Evolutionary conservation across 2,329 filamentous ascomycete species (phyloP), one percentile per base, ranked within the genome.

Genomic region (Ophiosphaerella herpotricha): DNA sequence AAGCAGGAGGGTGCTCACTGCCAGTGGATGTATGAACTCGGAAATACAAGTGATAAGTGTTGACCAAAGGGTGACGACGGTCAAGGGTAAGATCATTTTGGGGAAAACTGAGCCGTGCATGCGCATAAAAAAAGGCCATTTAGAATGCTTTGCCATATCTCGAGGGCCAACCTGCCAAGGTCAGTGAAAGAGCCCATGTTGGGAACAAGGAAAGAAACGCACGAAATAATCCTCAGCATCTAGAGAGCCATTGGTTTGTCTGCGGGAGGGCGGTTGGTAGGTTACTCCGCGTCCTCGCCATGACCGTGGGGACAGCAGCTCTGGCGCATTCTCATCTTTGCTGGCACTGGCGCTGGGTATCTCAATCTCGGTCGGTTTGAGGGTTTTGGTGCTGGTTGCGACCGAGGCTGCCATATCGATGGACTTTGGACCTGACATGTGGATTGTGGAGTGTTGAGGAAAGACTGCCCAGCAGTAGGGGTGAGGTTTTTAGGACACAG

Each of bases 61-160:
- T 1, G 87, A 78, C 88, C 89, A 91, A 12, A 62, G 63, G 12
- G 78, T 82, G 29, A 91, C 78, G 50, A 87, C 79, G 9, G 81
- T 7, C 16, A 92, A 70, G 0, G 89, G 89, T 6, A 91, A 67
- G 34, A 91, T 83, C 81, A 92, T 84, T 66, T 88, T 86, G 11
- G 89, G 89, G 49, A 88, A 70, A 53, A 92, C 85, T 55, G 85
- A 89, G 61, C 89, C 89, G 69, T 90, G 88, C 75, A 92, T 80
- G 50, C 87, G 86, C 69, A 92, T 74, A 68, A 91, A 88, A 55
- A 85, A 82, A 14, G 89, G 89, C 80, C 87, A 86, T 78, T 89
- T 91, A 16, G 87, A 90, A 72, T 91, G 88, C 63, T 83, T 83
- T 50, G 84, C 79, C 57, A 90, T 82, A 68, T 91, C 85, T 53